Evolutionary conservation across 257 asterid genomes (phyloP).

Genomic region (Leonotis leonurus): DNA sequence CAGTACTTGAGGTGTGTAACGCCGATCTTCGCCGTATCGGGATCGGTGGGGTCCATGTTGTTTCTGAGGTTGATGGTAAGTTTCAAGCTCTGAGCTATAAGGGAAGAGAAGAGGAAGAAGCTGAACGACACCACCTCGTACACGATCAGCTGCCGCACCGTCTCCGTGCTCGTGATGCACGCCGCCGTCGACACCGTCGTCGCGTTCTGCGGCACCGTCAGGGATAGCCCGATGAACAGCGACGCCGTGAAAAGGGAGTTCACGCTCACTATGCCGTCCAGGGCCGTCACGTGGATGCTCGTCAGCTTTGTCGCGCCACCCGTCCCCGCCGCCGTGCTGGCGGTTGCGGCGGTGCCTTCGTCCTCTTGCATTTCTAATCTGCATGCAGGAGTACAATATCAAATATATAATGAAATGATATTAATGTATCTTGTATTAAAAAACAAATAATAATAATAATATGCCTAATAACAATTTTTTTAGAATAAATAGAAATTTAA

Average conservation of each 20-base stretch:
- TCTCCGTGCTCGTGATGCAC: not conserved
- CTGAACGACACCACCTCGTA: not conserved
- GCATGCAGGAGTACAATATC: not conserved
- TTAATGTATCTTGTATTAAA: no score
- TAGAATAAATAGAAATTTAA: no score
- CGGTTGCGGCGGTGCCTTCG: not conserved
- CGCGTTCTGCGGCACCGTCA: not conserved
- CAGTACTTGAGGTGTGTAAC: not conserved
- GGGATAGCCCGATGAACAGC: slow-evolving; percentile 29
- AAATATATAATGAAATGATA: no score
- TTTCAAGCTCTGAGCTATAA: not conserved
- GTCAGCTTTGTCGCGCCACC: not conserved
- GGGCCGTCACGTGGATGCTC: slow-evolving; percentile 32
- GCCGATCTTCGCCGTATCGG: not conserved
- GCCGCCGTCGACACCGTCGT: not conserved
- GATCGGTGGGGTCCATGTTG: not conserved
- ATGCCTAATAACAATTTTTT: no score
- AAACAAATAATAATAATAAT: no score
- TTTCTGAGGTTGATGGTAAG: not conserved
- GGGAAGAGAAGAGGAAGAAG: slow-evolving; percentile 9
- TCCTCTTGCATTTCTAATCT: not conserved
- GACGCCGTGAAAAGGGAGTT: slow-evolving; percentile 41
- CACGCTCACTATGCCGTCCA: slow-evolving; percentile 20
- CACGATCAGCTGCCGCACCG: slow-evolving; percentile 10
- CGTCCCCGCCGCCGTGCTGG: not conserved